These are phyloP conservation scores for Arthroderma uncinatum DNA, from an alignment of 2,329 filamentous ascomycete genomes.

Conservation along the genomic window DNA sequence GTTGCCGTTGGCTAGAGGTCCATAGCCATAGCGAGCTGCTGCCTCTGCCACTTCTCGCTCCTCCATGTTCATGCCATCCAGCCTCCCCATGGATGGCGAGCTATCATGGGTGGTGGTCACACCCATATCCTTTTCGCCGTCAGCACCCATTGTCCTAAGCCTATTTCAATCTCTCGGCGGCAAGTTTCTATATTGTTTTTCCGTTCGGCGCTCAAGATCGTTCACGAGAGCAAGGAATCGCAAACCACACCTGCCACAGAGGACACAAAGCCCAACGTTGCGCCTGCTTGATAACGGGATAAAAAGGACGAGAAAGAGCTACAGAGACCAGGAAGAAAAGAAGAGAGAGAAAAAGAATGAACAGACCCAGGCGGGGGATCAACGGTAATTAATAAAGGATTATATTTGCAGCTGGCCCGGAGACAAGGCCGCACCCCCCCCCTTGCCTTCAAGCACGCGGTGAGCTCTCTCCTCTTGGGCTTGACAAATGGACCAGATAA, in stretches of 20 bases:
- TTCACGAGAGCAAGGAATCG: neutral
- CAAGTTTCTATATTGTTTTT: neutral
- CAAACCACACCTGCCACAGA: neutral
- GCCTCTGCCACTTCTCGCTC: constrained; percentile 35
- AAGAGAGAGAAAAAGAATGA: neutral
- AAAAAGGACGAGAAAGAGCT: neutral
- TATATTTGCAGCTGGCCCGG: neutral
- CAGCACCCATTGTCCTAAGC: neutral
- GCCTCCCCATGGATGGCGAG: neutral
- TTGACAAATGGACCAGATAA: neutral
- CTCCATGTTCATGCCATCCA: constrained; percentile 31
- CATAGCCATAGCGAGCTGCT: constrained; percentile 40
- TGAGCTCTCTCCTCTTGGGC: neutral
- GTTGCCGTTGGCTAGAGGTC: constrained; percentile 41
- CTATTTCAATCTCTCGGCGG: neutral
- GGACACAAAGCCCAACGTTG: neutral
- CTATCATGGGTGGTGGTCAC: constrained; percentile 25
- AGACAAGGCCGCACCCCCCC: neutral
- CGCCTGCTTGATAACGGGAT: neutral
- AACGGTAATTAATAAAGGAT: neutral
- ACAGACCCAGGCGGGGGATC: neutral
- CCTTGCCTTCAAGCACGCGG: neutral
- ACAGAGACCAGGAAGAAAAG: neutral
- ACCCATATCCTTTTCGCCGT: constrained; percentile 10
- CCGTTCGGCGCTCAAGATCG: neutral